Conservation (phyloP, 2,329 filamentous ascomycete species). For the Aspergillus novoparasiticus region DNA sequence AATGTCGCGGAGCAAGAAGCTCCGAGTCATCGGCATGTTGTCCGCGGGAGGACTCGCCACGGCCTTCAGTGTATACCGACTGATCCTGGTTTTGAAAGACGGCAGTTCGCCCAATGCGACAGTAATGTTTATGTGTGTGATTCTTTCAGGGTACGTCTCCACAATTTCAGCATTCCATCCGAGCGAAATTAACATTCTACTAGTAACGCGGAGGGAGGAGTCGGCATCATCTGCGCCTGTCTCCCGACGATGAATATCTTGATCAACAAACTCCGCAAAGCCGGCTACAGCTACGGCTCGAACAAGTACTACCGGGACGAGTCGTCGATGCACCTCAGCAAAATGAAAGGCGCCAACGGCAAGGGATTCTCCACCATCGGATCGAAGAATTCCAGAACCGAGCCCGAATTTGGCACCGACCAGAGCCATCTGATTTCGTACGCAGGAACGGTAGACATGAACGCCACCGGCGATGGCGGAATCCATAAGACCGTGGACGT, state of each 20-base stretch:
- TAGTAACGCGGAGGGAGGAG: constrained; percentile 41
- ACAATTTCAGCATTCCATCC: not conserved
- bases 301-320: constrained; percentile 31
- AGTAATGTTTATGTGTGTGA: constrained; percentile 38
- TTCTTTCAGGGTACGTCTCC: constrained; percentile 40
- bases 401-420: constrained; percentile 29
- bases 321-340: constrained; percentile 31
- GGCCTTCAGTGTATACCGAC: constrained; percentile 41
- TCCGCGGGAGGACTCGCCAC: constrained; percentile 43
- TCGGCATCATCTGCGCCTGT: constrained; percentile 43
- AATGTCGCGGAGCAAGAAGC: constrained; percentile 38
- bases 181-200: not conserved
- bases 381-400: constrained; percentile 14
- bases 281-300: constrained; percentile 26
- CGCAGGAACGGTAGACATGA: constrained; percentile 26
- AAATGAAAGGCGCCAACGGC: constrained; percentile 20
- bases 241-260: constrained; percentile 38
- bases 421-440: constrained; percentile 36
- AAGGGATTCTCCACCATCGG: constrained; percentile 20
- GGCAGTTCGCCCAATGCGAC: constrained; percentile 35
- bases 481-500: constrained; percentile 29
- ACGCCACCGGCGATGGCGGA: constrained; percentile 4
- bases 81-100: constrained; percentile 37
- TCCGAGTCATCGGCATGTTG: constrained; percentile 41
- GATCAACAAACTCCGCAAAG: constrained; percentile 26